Base-by-base conservation (phyloP, 441 rosid genomes). In the Croton setiger region DNA sequence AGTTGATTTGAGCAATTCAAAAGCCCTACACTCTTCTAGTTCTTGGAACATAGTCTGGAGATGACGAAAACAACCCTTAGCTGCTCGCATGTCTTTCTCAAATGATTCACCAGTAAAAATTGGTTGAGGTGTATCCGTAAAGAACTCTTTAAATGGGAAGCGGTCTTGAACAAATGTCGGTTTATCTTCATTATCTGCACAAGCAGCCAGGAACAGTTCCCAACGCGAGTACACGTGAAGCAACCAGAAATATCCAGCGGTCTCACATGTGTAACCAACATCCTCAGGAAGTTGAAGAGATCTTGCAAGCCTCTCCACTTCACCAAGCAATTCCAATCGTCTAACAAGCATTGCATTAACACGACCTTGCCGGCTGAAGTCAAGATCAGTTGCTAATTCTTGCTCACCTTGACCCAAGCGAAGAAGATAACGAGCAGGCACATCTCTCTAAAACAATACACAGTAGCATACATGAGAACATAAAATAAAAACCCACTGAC, bases 361-460 rank as follows among this genome's bases (percentile, higher is more conserved):
- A 71, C 98, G 96, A 54, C 99, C 98, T 85, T 95, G 98, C 85
- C 99, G 74, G 80, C 99, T 95, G 77, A 95, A 95, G 81, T 95
- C 99, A 64, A 95, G 96, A 83, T 95, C 98, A 77, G 99, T 95
- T 47, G 98, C 99, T 60, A 95, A 86, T 76, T 95, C 98, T 83
- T 95, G 99, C 84, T 95, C 99, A 67, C 99, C 99, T 84, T 95
- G 99, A 80, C 99, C 99, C 72, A 95, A 81, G 74, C 99, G 97
- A 74, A 95, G 99, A 84, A 95, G 93, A 84, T 95, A 95, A 35
- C 97, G 90, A 15, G 98, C 97, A 66, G 98, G 98, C 27, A 95
- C 97, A 83, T 95, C 99, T 72, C 99, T 92, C 99, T 95, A 85
- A 68, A 82, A 87, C 75, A 73, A 39, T 41, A 3, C 67, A 71